phyloP scores from a whole-genome alignment of 768 basidiomycete species.

The Boletus tylopilopsis region DNA sequence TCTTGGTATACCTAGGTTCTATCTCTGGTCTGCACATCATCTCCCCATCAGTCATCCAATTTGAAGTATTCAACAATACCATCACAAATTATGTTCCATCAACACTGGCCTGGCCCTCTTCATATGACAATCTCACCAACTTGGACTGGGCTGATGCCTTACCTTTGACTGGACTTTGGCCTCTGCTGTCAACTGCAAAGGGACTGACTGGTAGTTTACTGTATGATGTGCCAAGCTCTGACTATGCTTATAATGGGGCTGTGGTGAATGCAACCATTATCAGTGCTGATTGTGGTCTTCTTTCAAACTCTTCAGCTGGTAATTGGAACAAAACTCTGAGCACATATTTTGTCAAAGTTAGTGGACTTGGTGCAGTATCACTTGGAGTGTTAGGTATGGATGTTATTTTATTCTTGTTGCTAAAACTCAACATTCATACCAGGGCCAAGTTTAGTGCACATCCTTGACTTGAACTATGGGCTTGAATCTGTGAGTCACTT shows the following conservation, averaged over 20 bases:
- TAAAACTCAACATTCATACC: neutral
- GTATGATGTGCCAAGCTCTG: constrained; percentile 15
- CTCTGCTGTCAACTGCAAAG: constrained; percentile 1
- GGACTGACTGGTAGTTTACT: constrained; percentile 13
- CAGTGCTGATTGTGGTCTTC: constrained; percentile 12
- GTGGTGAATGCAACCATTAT: constrained; percentile 18
- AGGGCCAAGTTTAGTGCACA: neutral
- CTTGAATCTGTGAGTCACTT: neutral
- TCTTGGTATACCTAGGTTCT: constrained; percentile 13
- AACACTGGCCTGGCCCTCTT: neutral
- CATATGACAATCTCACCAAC: neutral
- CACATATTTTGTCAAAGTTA: neutral
- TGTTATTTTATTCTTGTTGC: neutral
- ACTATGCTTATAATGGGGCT: constrained; percentile 1
- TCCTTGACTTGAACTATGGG: too few species aligned
- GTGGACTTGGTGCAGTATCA: constrained; percentile 3
- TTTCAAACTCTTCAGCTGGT: constrained; percentile 4
- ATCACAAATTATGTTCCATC: neutral
- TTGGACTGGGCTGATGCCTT: neutral
- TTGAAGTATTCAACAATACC: constrained; percentile 15
- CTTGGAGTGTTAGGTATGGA: neutral
- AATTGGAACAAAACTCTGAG: neutral
- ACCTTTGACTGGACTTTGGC: neutral
- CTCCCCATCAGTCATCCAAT: constrained; percentile 21
- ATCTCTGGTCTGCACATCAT: constrained; percentile 21